A percentile compares a stretch with the other conserved stretches of the same genome.
phyloP scores from a whole-genome alignment of 2,329 filamentous ascomycete species.

The Cladophialophora psammophila region DNA sequence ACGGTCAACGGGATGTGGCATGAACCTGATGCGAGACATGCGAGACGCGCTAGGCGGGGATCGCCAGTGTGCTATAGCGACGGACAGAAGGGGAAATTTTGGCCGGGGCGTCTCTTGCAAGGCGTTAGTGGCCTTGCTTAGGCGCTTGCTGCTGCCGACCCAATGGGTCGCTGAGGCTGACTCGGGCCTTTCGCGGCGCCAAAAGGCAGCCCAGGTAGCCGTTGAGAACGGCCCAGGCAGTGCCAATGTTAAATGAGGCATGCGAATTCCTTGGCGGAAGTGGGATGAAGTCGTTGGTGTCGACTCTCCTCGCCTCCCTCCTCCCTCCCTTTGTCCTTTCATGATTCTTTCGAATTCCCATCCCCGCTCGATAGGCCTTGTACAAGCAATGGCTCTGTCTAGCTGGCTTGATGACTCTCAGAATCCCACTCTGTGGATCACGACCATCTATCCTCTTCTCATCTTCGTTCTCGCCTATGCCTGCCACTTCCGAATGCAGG shows the following conservation, averaged over 20 bases:
- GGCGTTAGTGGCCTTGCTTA: background rate
- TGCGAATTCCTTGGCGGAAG: background rate
- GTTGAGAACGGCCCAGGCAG: background rate
- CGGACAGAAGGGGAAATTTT: background rate
- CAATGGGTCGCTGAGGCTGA: background rate
- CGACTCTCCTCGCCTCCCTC: background rate
- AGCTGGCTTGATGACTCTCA: conserved; percentile 12
- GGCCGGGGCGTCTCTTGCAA: background rate
- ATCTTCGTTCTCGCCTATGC: conserved; percentile 3
- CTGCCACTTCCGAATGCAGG: conserved; percentile 10
- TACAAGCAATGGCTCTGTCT: conserved; percentile 5
- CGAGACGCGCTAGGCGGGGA: too few relatives aligned
- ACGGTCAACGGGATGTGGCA: background rate
- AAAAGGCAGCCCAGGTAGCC: background rate
- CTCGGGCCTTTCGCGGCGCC: background rate
- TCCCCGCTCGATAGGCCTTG: background rate
- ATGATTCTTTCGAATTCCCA: background rate
- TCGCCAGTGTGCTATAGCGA: background rate
- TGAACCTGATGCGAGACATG: background rate
- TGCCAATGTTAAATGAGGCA: background rate
- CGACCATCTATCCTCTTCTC: conserved; percentile 10
- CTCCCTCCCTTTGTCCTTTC: background rate
- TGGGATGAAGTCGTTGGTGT: background rate
- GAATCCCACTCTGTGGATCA: conserved; percentile 15
- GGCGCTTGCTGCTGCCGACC: background rate